Evolutionary conservation across 2,329 filamentous ascomycete species (phyloP), one percentile per base, ranked within the genome.

Genomic region (Aaosphaeria pasadenensis): DNA sequence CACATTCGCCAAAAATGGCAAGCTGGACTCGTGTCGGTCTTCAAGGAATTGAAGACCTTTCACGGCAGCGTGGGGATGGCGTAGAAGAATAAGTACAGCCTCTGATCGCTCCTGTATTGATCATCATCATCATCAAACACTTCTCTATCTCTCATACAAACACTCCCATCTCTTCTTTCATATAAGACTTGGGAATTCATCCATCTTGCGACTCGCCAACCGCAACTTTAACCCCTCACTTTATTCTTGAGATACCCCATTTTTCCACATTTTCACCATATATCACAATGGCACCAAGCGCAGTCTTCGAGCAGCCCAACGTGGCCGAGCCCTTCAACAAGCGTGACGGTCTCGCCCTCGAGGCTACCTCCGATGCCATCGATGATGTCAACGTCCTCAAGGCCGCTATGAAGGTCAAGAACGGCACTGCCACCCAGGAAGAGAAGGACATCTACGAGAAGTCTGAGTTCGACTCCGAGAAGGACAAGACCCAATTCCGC

Each of bases 401-500:
- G 59, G 77, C 75, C 45, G 73, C 74, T 46, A 63, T 82, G 58
- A 77, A 77, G 54, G 71, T 73, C 55, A 77, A 75, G 61, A 70
- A 76, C 51, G 66, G 71, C 64, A 71, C 66, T 47, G 67, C 73
- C 35, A 72, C 71, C 28, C 66, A 74, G 52, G 64, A 71, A 50
- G 73, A 76, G 52, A 71, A 70, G 52, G 72, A 76, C 63, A 74
- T 80, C 57, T 80, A 80, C 62, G 76, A 79, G 40, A 65, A 74
- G 51, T 87, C 87, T 50, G 75, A 85, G 56, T 90, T 91, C 66
- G 87, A 91, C 68, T 71, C 80, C 42, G 74, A 82, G 42, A 92
- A 92, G 70, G 86, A 92, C 77, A 91, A 91, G 77, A 80, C 83
- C 24, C 77, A 85, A 56, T 92, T 92, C 74, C 81, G 91, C 32